Evolutionary conservation across 208 protist genomes (phyloP).

Genomic region (Phytomonas serpens): DNA sequence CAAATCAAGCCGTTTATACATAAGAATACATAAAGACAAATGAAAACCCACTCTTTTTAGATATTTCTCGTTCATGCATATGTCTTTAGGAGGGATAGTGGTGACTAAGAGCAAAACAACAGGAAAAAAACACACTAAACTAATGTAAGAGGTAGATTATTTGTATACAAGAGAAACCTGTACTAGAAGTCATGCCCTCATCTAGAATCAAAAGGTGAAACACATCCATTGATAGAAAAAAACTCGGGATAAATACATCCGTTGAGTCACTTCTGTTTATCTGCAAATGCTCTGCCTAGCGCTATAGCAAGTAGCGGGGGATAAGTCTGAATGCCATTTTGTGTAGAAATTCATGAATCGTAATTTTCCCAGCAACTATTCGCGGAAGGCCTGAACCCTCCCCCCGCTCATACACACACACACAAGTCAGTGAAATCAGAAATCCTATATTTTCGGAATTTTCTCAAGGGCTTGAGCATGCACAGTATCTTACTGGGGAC

Average conservation of each 20-base stretch:
- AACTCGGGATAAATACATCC: not conserved
- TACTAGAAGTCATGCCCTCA: not conserved
- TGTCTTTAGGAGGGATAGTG: not conserved
- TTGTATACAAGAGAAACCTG: not conserved
- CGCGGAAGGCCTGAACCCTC: not conserved
- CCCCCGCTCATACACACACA: conserved; percentile 4
- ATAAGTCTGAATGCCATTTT: conserved; percentile 6
- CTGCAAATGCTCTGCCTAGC: not conserved
- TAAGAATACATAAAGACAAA: conserved; percentile 14
- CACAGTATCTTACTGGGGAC: not conserved
- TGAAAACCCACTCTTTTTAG: conserved; percentile 3
- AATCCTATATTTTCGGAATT: conserved; percentile 7
- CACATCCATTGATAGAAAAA: not conserved
- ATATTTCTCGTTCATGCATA: conserved; percentile 1
- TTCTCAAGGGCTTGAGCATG: not conserved
- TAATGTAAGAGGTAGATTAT: not conserved
- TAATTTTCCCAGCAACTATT: conserved; percentile 7
- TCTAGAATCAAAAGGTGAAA: not conserved
- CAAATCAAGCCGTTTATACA: not conserved
- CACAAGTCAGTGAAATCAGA: conserved; percentile 16
- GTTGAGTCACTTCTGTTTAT: not conserved
- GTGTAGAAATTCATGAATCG: conserved; percentile 11
- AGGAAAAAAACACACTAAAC: conserved; percentile 6
- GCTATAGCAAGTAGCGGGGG: not conserved
- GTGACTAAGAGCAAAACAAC: conserved; percentile 5